These are phyloP conservation scores for Trifolium repens DNA, from an alignment of 306 rosid genomes.

Conservation along the genomic window DNA sequence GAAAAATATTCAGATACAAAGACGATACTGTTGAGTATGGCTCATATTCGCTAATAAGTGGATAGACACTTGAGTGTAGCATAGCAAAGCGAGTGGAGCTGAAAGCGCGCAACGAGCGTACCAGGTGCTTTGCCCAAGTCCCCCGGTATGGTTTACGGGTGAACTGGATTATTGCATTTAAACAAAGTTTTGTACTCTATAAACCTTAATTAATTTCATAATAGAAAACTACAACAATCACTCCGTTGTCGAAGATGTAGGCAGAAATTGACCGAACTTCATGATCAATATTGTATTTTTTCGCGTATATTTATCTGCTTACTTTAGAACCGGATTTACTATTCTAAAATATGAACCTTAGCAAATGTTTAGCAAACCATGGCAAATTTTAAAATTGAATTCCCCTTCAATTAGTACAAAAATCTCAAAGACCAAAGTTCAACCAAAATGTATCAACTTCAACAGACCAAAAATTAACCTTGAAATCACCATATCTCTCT, in stretches of 20 bases:
- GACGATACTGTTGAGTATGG: neutral
- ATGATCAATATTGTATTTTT: too few relatives aligned
- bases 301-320: too few relatives aligned
- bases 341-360: neutral
- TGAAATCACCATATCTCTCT: neutral
- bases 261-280: neutral
- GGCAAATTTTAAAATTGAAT: constrained; percentile 2
- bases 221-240: neutral
- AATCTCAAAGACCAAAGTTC: neutral
- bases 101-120: too few relatives aligned
- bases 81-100: neutral
- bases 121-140: too few relatives aligned
- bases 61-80: neutral
- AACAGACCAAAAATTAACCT: constrained; percentile 5
- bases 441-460: neutral
- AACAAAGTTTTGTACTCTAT: neutral
- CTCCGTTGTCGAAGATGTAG: neutral
- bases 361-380: neutral
- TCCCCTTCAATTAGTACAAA: neutral
- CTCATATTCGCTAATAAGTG: neutral
- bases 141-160: too few relatives aligned
- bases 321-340: too few relatives aligned
- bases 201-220: neutral
- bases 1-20: neutral
- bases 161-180: neutral